Evolutionary conservation across 208 protist species (phyloP).

Genomic region (Lotmaria passim): DNA sequence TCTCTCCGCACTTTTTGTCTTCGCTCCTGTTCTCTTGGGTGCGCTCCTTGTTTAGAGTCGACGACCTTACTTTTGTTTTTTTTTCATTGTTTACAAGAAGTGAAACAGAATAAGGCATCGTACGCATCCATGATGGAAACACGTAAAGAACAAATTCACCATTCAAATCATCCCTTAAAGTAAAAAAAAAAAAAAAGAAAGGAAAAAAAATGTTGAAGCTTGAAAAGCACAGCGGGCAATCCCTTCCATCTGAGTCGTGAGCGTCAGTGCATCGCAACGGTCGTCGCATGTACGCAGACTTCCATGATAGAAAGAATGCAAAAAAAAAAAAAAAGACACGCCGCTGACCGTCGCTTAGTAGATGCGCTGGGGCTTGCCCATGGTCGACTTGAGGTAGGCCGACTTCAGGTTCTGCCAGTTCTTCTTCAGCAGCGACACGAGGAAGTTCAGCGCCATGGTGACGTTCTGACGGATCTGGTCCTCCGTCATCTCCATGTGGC

Average conservation of each 20-base stretch:
- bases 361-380: constrained; percentile 98
- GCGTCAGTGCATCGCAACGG: no score
- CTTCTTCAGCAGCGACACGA: constrained; percentile 99
- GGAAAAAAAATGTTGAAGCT: no score
- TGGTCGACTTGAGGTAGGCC: constrained; percentile 99
- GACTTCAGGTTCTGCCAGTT: constrained; percentile 99
- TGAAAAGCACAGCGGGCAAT: no score
- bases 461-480: constrained; percentile 97
- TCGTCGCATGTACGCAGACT: no score
- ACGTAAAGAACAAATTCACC: not conserved
- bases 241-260: no score
- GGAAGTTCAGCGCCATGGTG: constrained; percentile 98
- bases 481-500: constrained; percentile 96
- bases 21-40: not conserved
- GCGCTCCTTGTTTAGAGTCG: constrained; percentile 24
- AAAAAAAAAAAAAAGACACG: no score
- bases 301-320: no score
- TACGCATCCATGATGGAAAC: not conserved
- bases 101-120: not conserved
- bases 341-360: no score
- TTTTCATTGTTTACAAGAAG: not conserved
- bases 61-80: not conserved
- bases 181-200: no score
- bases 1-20: not conserved
- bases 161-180: not conserved